A percentile compares a stretch with the other conserved stretches of the same genome.
Evolutionary conservation across 1,284 basidiomycete genomes (phyloP).

Genomic region (Cutaneotrichosporon mucoides): DNA sequence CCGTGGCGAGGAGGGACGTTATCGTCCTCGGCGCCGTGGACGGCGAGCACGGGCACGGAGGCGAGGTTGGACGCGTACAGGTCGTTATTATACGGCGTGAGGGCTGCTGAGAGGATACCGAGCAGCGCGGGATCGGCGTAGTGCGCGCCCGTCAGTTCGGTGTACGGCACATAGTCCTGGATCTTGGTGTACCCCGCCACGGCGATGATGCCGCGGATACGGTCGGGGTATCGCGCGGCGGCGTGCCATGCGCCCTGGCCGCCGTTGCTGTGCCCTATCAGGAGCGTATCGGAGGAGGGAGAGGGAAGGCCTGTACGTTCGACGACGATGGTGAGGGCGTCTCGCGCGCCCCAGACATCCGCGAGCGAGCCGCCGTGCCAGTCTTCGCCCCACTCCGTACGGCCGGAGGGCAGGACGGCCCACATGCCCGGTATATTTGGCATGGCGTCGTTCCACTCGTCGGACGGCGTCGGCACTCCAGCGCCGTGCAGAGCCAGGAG

Average conservation of each 20-base stretch:
- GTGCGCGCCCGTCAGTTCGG: conserved; percentile 52
- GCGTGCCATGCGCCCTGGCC: conserved; percentile 85
- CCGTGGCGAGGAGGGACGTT: conserved; percentile 46
- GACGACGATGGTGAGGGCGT: conserved; percentile 14
- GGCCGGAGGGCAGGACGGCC: conserved; percentile 42
- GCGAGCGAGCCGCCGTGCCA: conserved; percentile 46
- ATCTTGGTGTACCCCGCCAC: conserved; percentile 78
- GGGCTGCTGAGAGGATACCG: conserved; percentile 64
- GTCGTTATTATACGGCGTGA: conserved; percentile 81
- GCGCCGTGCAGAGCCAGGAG: conserved; percentile 46
- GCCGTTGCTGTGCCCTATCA: conserved; percentile 88
- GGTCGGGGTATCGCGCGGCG: conserved; percentile 70
- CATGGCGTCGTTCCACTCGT: conserved; percentile 29
- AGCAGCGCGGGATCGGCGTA: conserved; percentile 70
- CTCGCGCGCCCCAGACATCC: conserved; percentile 40
- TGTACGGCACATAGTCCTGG: conserved; percentile 73
- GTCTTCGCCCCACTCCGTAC: conserved; percentile 48
- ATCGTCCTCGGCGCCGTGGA: conserved; percentile 63
- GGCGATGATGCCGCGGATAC: conserved; percentile 65
- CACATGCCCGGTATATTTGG: conserved; percentile 28
- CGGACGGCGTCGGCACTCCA: conserved; percentile 32
- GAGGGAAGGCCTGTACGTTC: no score
- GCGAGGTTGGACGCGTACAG: conserved; percentile 71
- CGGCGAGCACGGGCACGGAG: conserved; percentile 61
- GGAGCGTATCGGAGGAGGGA: conserved; percentile 9